These are phyloP conservation scores for Holtermanniella nyarrowii DNA, from an alignment of 768 basidiomycete genomes.

Conservation along the genomic window DNA sequence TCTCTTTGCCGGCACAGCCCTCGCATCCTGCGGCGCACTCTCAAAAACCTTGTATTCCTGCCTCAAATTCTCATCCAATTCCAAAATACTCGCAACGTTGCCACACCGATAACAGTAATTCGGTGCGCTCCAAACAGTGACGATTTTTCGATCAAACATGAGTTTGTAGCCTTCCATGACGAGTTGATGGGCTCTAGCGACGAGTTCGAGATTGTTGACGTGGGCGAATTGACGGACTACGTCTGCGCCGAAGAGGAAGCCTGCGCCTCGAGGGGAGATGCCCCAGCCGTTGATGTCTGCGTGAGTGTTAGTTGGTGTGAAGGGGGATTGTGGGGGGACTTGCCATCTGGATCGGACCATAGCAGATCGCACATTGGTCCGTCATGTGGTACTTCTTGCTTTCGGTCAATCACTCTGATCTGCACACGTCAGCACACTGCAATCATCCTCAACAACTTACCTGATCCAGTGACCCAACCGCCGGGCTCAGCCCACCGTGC, in stretches of 20 bases:
- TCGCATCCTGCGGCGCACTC: constrained; percentile 56
- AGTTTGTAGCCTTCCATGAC: constrained; percentile 96
- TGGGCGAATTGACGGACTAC: constrained; percentile 92
- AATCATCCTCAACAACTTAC: constrained; percentile 45
- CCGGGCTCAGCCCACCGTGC: constrained; percentile 90
- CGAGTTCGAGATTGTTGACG: constrained; percentile 72
- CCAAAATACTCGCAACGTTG: constrained; percentile 87
- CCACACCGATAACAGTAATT: constrained; percentile 99
- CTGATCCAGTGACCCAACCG: constrained; percentile 76
- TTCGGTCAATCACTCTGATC: constrained; percentile 90
- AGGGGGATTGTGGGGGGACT: constrained; percentile 18
- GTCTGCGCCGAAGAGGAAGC: constrained; percentile 81
- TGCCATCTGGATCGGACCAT: constrained; percentile 99
- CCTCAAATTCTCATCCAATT: constrained; percentile 81
- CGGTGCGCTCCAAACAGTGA: constrained; percentile 96
- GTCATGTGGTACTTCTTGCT: constrained; percentile 96
- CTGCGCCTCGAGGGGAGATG: constrained; percentile 89
- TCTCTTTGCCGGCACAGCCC: constrained; percentile 40
- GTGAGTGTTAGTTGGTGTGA: constrained; percentile 54
- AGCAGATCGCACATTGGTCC: constrained; percentile 96
- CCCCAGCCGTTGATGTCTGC: constrained; percentile 94
- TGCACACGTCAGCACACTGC: constrained; percentile 12
- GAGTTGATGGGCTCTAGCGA: constrained; percentile 91
- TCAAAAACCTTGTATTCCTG: constrained; percentile 95
- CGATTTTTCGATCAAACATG: constrained; percentile 91